Base-by-base conservation (phyloP, 179 eudicot species). In the Carnegiea gigantea region DNA sequence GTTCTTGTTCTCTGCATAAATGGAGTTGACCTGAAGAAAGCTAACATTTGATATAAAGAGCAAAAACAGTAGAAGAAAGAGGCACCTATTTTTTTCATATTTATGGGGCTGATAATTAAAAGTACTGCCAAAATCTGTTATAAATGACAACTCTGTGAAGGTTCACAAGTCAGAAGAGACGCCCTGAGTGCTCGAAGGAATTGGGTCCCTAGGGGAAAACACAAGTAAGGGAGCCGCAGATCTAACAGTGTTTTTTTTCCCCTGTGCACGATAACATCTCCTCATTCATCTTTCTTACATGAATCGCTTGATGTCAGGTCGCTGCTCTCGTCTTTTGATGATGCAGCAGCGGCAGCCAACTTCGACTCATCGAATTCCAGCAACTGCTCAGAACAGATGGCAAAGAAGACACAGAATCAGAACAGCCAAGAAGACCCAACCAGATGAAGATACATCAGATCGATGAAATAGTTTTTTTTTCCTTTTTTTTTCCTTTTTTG, bases 311-410 rank as follows among this genome's bases (percentile, higher is more conserved):
- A 78, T 59, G 79, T 80, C 33, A 76, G 85, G 64, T 88, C 89
- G 60, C 67, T 78, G 14, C 81, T 87, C 40, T 83, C 84, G 40
- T 84, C 85, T 79, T 88, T 83, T 1, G 90, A 17, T 8, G 84
- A 51, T 13, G 78, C 40, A 70, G 83, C 82, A 3, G 57, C 57
- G 14, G 57, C 57, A 51, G 57, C 84, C 33, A 83, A 80, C 86
- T 93, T 93, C 2, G 97, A 85, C 85, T 94, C 98, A 9, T 94
- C 95, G 73, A 93, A 94, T 67, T 85, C 98, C 91, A 94, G 79
- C 85, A 94, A 77, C 98, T 94, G 91, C 88, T 83, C 14, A 71
- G 1, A 30, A 33, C 65, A 60, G 76, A 30, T 9, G 46, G 18
- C 6, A 33, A 75, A 28, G 21, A 82, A 76, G 75, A 7, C 57